Conservation (phyloP, 176 grass and related monocot genomes). For the Oryza nivara region DNA sequence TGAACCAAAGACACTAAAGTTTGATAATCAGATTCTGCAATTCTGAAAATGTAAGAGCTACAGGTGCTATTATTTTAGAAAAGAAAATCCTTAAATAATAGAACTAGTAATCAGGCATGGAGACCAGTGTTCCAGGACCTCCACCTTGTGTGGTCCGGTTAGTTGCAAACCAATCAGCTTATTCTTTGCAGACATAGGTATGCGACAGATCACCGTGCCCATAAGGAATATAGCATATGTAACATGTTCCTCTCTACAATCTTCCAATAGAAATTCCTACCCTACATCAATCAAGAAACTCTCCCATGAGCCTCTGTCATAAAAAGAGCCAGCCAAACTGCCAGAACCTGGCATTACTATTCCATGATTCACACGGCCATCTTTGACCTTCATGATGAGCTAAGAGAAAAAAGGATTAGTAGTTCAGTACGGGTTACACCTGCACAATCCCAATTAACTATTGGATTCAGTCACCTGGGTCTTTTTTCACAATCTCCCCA, state of each 20-base stretch:
- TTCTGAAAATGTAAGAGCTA: not conserved
- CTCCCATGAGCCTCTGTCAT: constrained; percentile 14
- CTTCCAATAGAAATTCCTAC: constrained; percentile 21
- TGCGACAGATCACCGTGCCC: not conserved
- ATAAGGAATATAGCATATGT: constrained; percentile 1
- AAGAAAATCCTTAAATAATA: not conserved
- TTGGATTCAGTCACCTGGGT: not conserved
- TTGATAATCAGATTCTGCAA: not conserved
- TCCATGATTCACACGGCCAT: constrained; percentile 31
- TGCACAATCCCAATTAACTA: constrained; percentile 1
- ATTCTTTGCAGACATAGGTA: not conserved
- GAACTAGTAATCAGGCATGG: not conserved
- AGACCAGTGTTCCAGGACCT: not conserved
- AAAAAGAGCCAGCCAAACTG: constrained; percentile 18
- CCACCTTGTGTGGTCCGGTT: not conserved
- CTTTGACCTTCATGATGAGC: not conserved
- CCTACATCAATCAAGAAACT: constrained; percentile 31
- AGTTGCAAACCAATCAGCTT: not conserved
- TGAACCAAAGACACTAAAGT: not conserved
- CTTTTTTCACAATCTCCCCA: constrained; percentile 20
- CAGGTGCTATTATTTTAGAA: not conserved
- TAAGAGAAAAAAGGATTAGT: constrained; percentile 16
- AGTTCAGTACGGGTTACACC: not conserved
- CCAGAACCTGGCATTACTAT: not conserved
- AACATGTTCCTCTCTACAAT: not conserved